Conservation (phyloP, 1,139 yeast genomes). For the Diutina ranongensis region DNA sequence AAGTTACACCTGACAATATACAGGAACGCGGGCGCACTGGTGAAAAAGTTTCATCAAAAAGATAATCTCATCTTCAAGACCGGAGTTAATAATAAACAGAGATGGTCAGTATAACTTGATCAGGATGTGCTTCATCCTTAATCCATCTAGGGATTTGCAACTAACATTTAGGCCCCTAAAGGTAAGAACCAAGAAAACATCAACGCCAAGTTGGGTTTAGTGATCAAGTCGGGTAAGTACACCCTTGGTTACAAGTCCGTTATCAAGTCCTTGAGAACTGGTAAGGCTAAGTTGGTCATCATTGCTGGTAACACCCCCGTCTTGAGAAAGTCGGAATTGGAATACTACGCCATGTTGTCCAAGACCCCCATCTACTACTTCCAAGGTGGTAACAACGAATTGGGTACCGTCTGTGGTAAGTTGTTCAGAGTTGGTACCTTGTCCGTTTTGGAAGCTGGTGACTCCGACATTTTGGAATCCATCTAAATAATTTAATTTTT, state of each 20-base stretch:
- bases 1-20: too few species aligned
- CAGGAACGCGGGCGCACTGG: too few species aligned
- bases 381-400: constrained; percentile 99
- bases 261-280: constrained; percentile 96
- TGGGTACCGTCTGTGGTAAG: constrained; percentile 99
- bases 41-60: not conserved
- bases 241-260: constrained; percentile 99
- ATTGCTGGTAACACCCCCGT: constrained; percentile 99
- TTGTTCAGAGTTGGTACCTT: constrained; percentile 99
- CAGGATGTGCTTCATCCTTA: not conserved
- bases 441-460: constrained; percentile 97
- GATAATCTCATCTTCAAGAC: constrained; percentile 31
- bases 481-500: constrained; percentile 8
- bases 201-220: constrained; percentile 97
- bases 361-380: constrained; percentile 97
- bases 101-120: constrained; percentile 71
- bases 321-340: constrained; percentile 98
- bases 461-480: constrained; percentile 88
- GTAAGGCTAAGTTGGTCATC: constrained; percentile 97
- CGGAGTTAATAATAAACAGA: constrained; percentile 95
- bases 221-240: constrained; percentile 98
- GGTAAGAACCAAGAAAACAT: constrained; percentile 83
- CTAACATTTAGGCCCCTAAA: constrained; percentile 74
- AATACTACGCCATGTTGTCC: constrained; percentile 99
- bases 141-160: not conserved